Evolutionary conservation across 345 rosid species (phyloP).

Genomic region (Mallotus nudiflorus): DNA sequence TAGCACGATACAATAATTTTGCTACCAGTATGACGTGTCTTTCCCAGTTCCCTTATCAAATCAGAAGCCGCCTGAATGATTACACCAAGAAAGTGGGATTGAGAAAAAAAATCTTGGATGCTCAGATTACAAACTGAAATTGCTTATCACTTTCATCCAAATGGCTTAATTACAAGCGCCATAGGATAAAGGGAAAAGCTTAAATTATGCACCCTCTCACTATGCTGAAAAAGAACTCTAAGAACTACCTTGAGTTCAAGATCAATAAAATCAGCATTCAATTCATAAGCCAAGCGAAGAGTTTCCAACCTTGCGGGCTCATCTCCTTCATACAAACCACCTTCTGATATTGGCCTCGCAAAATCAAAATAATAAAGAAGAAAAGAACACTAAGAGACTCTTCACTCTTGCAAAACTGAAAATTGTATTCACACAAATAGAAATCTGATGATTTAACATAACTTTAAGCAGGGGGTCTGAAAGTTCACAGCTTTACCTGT

Average conservation of each 20-base stretch:
- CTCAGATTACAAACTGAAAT: not conserved
- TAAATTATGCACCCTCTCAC: no score
- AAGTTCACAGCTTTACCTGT: constrained; percentile 32
- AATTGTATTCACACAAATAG: not conserved
- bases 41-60: constrained; percentile 23
- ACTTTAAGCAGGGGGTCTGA: no score
- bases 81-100: not conserved
- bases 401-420: not conserved
- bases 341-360: constrained; percentile 52
- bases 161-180: not conserved
- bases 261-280: constrained; percentile 63
- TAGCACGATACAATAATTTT: constrained; percentile 49
- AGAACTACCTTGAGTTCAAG: constrained; percentile 52
- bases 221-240: not conserved
- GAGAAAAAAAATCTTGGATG: constrained; percentile 13
- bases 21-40: constrained; percentile 20
- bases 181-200: not conserved
- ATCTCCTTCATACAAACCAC: constrained; percentile 54
- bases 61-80: constrained; percentile 49
- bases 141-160: not conserved
- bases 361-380: not conserved
- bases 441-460: no score
- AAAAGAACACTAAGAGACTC: no score
- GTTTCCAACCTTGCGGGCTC: constrained; percentile 39
- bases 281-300: constrained; percentile 41